phyloP scores from a whole-genome alignment of 176 grass and related monocot genomes.

The Elaeis guineensis region DNA sequence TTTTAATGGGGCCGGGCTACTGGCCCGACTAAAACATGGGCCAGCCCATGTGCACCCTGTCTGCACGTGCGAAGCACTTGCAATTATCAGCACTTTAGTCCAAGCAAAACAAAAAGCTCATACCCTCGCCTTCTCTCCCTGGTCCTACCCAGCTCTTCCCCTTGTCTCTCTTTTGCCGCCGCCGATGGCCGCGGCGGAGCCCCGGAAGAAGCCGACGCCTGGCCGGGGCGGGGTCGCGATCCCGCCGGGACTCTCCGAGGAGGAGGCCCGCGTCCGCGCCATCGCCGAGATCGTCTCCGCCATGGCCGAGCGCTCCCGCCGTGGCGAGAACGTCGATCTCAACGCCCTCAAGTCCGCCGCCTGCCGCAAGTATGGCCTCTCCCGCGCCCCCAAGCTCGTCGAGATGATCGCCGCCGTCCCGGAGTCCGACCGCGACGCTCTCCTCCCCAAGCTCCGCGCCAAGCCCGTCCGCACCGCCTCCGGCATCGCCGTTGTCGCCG shows the following conservation, averaged over 20 bases:
- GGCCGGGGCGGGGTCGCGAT: slow-evolving; percentile 74
- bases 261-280: slow-evolving; percentile 87
- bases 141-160: no score
- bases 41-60: no score
- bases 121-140: no score
- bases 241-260: slow-evolving; percentile 62
- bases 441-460: slow-evolving; percentile 79
- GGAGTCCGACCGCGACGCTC: slow-evolving; percentile 70
- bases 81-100: no score
- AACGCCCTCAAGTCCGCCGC: slow-evolving; percentile 95
- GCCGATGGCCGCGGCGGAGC: slow-evolving; percentile 36
- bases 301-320: slow-evolving; percentile 86
- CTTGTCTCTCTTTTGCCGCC: slow-evolving; percentile 1
- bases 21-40: no score
- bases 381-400: slow-evolving; percentile 84
- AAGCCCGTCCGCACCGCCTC: slow-evolving; percentile 95
- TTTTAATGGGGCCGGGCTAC: no score
- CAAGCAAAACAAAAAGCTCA: no score
- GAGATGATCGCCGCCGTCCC: slow-evolving; percentile 96
- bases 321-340: slow-evolving; percentile 90
- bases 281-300: slow-evolving; percentile 93
- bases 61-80: no score
- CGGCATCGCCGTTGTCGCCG: slow-evolving; percentile 90
- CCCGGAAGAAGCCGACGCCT: slow-evolving; percentile 65
- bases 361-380: slow-evolving; percentile 72